Evolutionary conservation across 2,329 filamentous ascomycete species (phyloP), one percentile per base, ranked within the genome.

Genomic region (Dactylellina leptospora): DNA sequence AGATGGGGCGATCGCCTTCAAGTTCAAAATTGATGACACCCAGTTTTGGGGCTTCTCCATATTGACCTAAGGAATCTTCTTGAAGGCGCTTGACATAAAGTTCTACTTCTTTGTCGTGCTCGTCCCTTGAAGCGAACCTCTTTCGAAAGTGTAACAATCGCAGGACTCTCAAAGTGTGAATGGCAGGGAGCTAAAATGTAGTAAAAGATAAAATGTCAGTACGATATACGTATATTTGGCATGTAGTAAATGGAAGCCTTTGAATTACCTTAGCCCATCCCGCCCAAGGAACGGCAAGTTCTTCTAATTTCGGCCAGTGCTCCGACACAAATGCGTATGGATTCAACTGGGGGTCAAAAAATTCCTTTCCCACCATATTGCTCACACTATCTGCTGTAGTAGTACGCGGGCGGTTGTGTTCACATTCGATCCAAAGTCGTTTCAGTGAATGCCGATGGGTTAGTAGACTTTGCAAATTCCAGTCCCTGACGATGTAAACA

Each of bases 341-440:
- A 20, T 23, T 51, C 4, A 13, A 27, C 13, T 48, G 27, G 4
- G 55, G 44, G 28, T 47, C 51, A 23, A 61, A 69, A 48, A 69
- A 54, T 23, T 25, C 27, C 9, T 38, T 28, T 13, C 50, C 33
- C 30, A 55, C n/a, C 13, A 30, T 36, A 11, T 50, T 53, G 0
- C 18, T 18, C 5, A 38, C 45, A 5, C 40, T 27, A 8, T 18
- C 23, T 4, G 47, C 27, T 13, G 2, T 25, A 13, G 38, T 20
- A 22, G 47, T 28, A 1, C 30, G 55, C 2, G 45, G 45, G 16
- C 25, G 22, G 3, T 45, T 18, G 9, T 55, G 47, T n/a, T n/a
- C n/a, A n/a, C 63, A 69, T 36, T 54, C 55, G 9, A 69, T 4
- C 63, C 63, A 69, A 5, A 69, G 33, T 5, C 58, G 36, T 27